Conservation (phyloP, 306 rosid species). For the Carpinus viminea region DNA sequence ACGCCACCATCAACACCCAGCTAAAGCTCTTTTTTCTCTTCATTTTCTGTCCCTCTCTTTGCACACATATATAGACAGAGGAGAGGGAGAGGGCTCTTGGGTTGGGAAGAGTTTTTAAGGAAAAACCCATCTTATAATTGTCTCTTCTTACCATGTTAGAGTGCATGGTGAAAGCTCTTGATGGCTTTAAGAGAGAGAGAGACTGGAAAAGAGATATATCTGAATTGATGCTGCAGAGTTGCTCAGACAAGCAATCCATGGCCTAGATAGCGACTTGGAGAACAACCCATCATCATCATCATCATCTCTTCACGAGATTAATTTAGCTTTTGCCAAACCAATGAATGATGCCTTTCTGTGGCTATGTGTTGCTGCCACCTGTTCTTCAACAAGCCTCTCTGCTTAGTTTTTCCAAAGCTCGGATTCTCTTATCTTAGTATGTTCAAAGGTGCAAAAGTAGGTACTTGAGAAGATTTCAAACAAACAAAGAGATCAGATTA, state of each 20-base stretch:
- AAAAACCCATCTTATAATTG: constrained; percentile 31
- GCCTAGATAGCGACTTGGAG: constrained; percentile 68
- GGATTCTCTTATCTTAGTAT: constrained; percentile 27
- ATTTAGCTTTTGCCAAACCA: constrained; percentile 29
- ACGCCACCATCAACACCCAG: constrained; percentile 31
- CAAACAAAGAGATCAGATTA: constrained; percentile 33
- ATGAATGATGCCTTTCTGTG: constrained; percentile 51
- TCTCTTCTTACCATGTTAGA: constrained; percentile 37
- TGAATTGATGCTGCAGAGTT: constrained; percentile 47
- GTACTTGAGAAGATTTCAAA: constrained; percentile 20
- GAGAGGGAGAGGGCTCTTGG: constrained; percentile 32
- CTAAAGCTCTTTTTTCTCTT: constrained; percentile 11
- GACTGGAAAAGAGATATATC: constrained; percentile 28
- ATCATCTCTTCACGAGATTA: constrained; percentile 50
- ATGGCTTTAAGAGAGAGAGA: constrained; percentile 26
- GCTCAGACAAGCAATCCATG: constrained; percentile 60
- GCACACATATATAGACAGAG: constrained; percentile 30
- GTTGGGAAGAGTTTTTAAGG: constrained; percentile 30
- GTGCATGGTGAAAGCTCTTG: constrained; percentile 40
- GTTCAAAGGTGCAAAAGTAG: constrained; percentile 32
- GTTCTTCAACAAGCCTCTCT: constrained; percentile 31
- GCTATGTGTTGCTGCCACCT: constrained; percentile 37
- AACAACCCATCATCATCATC: constrained; percentile 51
- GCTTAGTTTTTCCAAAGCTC: constrained; percentile 38
- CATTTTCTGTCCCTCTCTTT: constrained; percentile 27